Evolutionary conservation across 164 flowering plant genomes (phyloP).

Genomic region (Stephania cephalantha): DNA sequence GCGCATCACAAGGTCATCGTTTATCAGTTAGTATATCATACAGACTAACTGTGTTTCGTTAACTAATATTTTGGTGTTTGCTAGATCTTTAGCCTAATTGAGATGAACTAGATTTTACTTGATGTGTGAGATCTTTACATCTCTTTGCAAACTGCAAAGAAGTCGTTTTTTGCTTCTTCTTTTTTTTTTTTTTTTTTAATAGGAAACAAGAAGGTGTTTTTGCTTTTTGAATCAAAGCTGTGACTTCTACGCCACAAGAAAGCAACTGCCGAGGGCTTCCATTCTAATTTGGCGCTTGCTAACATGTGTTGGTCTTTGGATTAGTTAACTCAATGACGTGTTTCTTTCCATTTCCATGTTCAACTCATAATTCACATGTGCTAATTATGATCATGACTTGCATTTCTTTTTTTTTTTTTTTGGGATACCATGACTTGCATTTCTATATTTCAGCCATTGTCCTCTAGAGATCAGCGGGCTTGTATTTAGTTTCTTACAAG

Average conservation of each 20-base stretch:
- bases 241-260: background rate
- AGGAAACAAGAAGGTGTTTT: too few species aligned
- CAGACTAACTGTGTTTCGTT: too few species aligned
- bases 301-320: background rate
- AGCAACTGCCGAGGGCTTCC: background rate
- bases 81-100: too few species aligned
- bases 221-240: background rate
- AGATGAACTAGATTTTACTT: too few species aligned
- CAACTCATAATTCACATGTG: slow-evolving; percentile 2
- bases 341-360: background rate
- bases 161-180: too few species aligned
- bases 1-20: too few species aligned
- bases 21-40: too few species aligned
- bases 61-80: too few species aligned
- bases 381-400: background rate
- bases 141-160: too few species aligned
- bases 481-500: background rate
- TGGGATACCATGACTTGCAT: background rate
- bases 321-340: background rate
- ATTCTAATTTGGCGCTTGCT: background rate
- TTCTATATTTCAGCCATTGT: background rate
- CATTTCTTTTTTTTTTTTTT: background rate
- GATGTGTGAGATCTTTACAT: too few species aligned
- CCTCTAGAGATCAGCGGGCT: background rate
- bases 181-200: too few species aligned